A percentile compares a stretch with the other conserved stretches of the same genome.
These are phyloP conservation scores for Suillus ampliporus DNA, from an alignment of 768 basidiomycete species.

Conservation along the genomic window DNA sequence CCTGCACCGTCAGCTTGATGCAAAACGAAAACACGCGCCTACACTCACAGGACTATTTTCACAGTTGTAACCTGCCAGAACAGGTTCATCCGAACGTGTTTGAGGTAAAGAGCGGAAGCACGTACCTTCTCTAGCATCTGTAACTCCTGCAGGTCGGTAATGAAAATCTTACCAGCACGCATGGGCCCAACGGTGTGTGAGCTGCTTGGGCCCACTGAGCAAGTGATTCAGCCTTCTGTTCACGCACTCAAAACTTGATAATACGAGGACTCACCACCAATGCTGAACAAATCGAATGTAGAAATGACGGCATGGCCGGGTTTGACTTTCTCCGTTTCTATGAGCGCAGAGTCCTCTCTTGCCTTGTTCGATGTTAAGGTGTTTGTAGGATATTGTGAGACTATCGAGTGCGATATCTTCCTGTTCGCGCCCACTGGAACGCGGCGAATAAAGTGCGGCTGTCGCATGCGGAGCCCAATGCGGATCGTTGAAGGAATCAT, in stretches of 20 bases:
- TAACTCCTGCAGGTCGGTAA: conserved; percentile 72
- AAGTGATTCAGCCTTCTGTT: conserved; percentile 23
- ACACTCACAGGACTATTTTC: conserved; percentile 80
- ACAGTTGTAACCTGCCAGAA: conserved; percentile 67
- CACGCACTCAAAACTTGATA: neutral
- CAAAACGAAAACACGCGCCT: conserved; percentile 8
- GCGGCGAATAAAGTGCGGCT: neutral
- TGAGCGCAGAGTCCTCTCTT: conserved; percentile 12
- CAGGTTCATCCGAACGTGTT: conserved; percentile 6
- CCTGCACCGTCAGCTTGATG: conserved; percentile 13
- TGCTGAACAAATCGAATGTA: conserved; percentile 91
- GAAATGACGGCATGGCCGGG: conserved; percentile 91
- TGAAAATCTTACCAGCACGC: conserved; percentile 91
- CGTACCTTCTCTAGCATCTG: conserved; percentile 70
- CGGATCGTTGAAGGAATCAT: conserved; percentile 19
- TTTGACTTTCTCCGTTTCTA: conserved; percentile 28
- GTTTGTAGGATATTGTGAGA: conserved; percentile 13
- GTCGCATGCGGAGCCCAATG: conserved; percentile 10
- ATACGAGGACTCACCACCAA: conserved; percentile 65
- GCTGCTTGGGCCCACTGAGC: conserved; percentile 62
- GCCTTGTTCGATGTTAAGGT: conserved; percentile 3
- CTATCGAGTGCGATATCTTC: conserved; percentile 20
- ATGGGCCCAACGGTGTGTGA: conserved; percentile 83
- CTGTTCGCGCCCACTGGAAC: conserved; percentile 17
- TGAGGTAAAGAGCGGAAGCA: conserved; percentile 10